These are phyloP conservation scores for Paecilomyces sp. DNA, from an alignment of 2,329 filamentous ascomycete genomes.

Conservation along the genomic window DNA sequence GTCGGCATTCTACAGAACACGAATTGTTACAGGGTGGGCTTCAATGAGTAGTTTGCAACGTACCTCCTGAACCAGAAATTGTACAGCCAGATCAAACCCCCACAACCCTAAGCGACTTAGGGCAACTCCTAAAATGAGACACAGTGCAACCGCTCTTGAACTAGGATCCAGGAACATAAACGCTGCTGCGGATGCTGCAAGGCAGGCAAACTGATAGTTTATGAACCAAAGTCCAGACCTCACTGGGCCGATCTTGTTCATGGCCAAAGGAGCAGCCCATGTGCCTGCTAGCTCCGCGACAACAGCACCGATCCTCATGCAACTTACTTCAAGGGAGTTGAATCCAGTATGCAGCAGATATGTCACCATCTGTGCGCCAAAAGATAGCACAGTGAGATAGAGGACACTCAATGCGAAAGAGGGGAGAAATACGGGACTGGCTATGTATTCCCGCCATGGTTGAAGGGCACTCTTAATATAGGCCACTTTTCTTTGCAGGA, in stretches of 20 bases:
- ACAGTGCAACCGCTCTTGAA: slow-evolving; percentile 35
- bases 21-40: neutral
- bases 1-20: slow-evolving; percentile 43
- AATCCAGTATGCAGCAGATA: slow-evolving; percentile 47
- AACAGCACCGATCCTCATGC: slow-evolving; percentile 41
- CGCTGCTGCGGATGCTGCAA: slow-evolving; percentile 38
- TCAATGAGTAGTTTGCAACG: slow-evolving; percentile 2
- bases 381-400: slow-evolving; percentile 50
- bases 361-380: slow-evolving; percentile 49
- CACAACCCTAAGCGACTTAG: slow-evolving; percentile 55
- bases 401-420: slow-evolving; percentile 46
- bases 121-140: slow-evolving; percentile 45
- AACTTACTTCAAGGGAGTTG: slow-evolving; percentile 41
- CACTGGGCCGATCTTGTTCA: slow-evolving; percentile 49
- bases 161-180: slow-evolving; percentile 31
- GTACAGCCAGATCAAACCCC: slow-evolving; percentile 55
- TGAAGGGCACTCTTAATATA: slow-evolving; percentile 5
- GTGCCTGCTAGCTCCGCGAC: slow-evolving; percentile 49
- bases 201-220: slow-evolving; percentile 58
- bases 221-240: slow-evolving; percentile 65
- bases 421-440: slow-evolving; percentile 30
- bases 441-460: slow-evolving; percentile 21
- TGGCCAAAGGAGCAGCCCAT: slow-evolving; percentile 44
- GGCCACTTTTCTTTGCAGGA: slow-evolving; percentile 2
- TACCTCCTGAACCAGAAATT: slow-evolving; percentile 57